phyloP scores from a whole-genome alignment of 441 rosid species.

The Euphorbia schlechtendalii region DNA sequence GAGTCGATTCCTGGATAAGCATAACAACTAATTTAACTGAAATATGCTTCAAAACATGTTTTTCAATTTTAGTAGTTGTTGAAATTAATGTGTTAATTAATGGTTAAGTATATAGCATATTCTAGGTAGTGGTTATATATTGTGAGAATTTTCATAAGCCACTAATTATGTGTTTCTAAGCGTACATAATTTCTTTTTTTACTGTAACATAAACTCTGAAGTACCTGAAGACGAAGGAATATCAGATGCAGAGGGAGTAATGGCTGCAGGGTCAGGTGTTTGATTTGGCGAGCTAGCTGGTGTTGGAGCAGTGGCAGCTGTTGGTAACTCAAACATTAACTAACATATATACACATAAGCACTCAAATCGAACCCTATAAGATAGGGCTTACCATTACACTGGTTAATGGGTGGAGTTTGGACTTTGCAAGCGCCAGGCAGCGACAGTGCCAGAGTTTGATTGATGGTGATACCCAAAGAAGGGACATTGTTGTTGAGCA shows the following conservation, averaged over 20 bases:
- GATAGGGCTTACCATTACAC: constrained; percentile 33
- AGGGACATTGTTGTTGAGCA: constrained; percentile 26
- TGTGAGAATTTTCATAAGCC: too few species aligned
- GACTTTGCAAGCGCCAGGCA: constrained; percentile 45
- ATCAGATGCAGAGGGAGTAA: constrained; percentile 21
- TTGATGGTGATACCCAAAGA: constrained; percentile 32
- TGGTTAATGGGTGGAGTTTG: constrained; percentile 38
- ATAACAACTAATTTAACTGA: too few species aligned
- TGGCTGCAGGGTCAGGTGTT: constrained; percentile 23
- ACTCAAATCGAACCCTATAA: not conserved
- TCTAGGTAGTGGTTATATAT: too few species aligned
- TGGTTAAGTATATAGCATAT: too few species aligned
- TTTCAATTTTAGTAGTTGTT: too few species aligned
- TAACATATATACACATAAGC: too few species aligned
- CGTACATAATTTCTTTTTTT: too few species aligned
- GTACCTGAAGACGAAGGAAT: too few species aligned
- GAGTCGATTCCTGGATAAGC: not conserved
- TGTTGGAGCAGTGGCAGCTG: constrained; percentile 24
- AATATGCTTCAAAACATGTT: too few species aligned
- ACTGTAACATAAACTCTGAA: too few species aligned
- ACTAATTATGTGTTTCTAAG: too few species aligned
- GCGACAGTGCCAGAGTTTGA: constrained; percentile 41
- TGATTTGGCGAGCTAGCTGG: constrained; percentile 27
- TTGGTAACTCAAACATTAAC: constrained; percentile 9
- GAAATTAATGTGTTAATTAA: too few species aligned